A percentile compares a stretch with the other conserved stretches of the same genome.
Conservation (phyloP, 2,329 filamentous ascomycete genomes). For the Fusarium domesticum region DNA sequence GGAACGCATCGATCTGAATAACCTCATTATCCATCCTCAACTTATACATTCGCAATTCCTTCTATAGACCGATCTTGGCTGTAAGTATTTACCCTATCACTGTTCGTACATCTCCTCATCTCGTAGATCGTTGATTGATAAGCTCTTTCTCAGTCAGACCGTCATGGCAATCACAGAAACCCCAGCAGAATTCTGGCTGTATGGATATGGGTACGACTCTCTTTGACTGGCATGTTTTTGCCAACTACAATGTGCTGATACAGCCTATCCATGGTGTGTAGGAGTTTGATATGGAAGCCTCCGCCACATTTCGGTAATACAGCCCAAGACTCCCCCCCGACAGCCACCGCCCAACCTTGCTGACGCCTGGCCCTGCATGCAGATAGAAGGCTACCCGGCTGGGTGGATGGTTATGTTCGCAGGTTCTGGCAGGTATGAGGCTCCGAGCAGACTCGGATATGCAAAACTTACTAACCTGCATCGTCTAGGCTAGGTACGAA, state of each 20-base stretch:
- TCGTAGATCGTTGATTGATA: too few species aligned
- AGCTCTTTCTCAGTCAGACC: too few species aligned
- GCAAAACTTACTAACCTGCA: slow-evolving; percentile 6
- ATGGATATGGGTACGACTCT: slow-evolving; percentile 79
- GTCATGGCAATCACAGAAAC: slow-evolving; percentile 39
- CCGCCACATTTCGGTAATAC: slow-evolving; percentile 93
- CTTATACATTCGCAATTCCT: too few species aligned
- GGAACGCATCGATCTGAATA: too few species aligned
- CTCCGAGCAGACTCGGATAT: slow-evolving; percentile 1
- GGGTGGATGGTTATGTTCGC: slow-evolving; percentile 89
- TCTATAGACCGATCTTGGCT: too few species aligned
- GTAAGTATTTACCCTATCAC: too few species aligned
- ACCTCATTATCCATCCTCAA: too few species aligned
- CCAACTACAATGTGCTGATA: slow-evolving; percentile 12
- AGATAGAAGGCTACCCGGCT: slow-evolving; percentile 86
- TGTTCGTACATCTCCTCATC: too few species aligned
- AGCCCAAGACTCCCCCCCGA: slow-evolving; percentile 2
- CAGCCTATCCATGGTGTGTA: slow-evolving; percentile 17
- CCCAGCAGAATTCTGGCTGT: slow-evolving; percentile 81
- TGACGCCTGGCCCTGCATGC: slow-evolving; percentile 7
- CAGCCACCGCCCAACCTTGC: slow-evolving; percentile 2
- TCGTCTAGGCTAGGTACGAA: slow-evolving; percentile 34
- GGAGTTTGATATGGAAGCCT: slow-evolving; percentile 97
- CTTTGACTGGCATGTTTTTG: slow-evolving; percentile 5
- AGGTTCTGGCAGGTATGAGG: slow-evolving; percentile 91